These are phyloP conservation scores for Carpinus viminea DNA, from an alignment of 306 rosid species.

Conservation along the genomic window DNA sequence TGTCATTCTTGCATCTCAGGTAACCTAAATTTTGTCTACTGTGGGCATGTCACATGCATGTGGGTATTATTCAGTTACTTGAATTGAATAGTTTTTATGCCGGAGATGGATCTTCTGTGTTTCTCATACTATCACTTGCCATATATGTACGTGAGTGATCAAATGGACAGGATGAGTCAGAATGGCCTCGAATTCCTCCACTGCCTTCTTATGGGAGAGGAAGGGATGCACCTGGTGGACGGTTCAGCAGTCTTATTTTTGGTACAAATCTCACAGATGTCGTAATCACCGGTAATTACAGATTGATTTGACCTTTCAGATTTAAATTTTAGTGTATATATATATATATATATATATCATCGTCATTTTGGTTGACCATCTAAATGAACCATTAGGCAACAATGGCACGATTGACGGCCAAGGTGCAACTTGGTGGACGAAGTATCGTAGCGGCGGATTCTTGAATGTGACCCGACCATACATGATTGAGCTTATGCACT, in stretches of 20 bases:
- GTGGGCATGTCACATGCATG: no score
- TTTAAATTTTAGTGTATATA: no score
- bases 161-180: conserved; percentile 51
- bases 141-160: not conserved
- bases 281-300: conserved; percentile 52
- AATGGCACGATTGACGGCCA: conserved; percentile 88
- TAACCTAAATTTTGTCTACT: not conserved
- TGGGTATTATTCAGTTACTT: no score
- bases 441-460: conserved; percentile 25
- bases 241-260: conserved; percentile 63
- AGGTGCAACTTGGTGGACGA: conserved; percentile 71
- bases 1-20: conserved; percentile 76
- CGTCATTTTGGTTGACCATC: no score
- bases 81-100: no score
- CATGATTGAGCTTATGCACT: conserved; percentile 65
- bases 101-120: no score
- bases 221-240: conserved; percentile 58
- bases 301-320: no score
- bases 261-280: conserved; percentile 82
- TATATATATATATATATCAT: no score
- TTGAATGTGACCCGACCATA: conserved; percentile 57
- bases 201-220: conserved; percentile 77
- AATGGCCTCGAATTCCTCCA: conserved; percentile 49
- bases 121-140: not conserved
- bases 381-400: conserved; percentile 37